Conservation (phyloP, 2,329 filamentous ascomycete species). For the Neonectria ditissima region DNA sequence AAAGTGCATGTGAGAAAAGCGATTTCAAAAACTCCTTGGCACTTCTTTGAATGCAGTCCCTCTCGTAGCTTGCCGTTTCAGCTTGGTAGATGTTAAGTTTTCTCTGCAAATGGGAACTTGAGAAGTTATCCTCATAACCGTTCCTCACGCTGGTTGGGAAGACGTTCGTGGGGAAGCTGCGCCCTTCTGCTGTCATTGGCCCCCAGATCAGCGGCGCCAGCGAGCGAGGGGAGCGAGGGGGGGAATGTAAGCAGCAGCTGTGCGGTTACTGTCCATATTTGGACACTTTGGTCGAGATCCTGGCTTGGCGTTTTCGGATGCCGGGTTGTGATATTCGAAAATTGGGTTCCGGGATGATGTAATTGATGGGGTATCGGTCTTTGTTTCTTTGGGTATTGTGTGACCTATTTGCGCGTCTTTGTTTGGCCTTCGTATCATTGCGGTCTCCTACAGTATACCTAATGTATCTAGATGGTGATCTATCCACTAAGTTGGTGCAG, state of each 20-base stretch:
- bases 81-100: not conserved
- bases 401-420: not conserved
- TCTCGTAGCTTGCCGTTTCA: not conserved
- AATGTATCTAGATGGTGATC: not conserved
- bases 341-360: not conserved
- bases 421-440: not conserved
- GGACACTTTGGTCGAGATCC: conserved; percentile 4
- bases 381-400: not conserved
- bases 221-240: too few species aligned
- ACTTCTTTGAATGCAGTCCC: not conserved
- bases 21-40: not conserved
- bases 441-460: not conserved
- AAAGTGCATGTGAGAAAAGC: conserved; percentile 29
- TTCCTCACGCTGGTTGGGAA: conserved; percentile 11
- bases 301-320: conserved; percentile 5
- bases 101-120: not conserved
- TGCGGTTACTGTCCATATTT: conserved; percentile 8
- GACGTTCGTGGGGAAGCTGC: conserved; percentile 11
- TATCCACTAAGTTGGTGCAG: not conserved
- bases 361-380: not conserved
- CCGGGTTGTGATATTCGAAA: not conserved
- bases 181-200: conserved; percentile 21
- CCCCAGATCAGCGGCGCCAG: not conserved
- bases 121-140: conserved; percentile 4
- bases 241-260: conserved; percentile 13